phyloP scores from a whole-genome alignment of 345 rosid genomes.

The sweet orange (Citrus sinensis) region DNA sequence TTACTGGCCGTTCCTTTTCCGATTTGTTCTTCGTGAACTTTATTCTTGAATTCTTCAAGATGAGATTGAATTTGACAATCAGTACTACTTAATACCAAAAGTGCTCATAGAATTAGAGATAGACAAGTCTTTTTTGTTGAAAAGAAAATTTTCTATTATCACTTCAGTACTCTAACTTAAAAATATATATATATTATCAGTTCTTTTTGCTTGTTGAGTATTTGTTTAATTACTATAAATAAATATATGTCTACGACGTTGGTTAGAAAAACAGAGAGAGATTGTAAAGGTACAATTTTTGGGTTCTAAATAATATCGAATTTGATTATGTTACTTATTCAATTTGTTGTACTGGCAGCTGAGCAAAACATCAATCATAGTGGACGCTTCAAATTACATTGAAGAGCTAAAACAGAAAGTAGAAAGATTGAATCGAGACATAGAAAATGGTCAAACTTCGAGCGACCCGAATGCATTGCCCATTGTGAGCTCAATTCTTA shows the following conservation, averaged over 20 bases:
- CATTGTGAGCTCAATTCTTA: constrained; percentile 23
- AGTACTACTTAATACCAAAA: no score
- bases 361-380: constrained; percentile 56
- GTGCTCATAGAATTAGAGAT: background rate
- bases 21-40: background rate
- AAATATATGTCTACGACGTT: background rate
- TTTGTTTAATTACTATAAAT: background rate
- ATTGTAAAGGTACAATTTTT: background rate
- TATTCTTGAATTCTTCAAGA: background rate
- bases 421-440: constrained; percentile 54
- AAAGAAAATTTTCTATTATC: background rate
- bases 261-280: background rate
- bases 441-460: constrained; percentile 38
- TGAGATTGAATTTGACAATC: background rate
- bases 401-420: constrained; percentile 72
- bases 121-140: background rate
- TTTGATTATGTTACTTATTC: constrained; percentile 9
- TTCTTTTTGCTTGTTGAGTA: background rate
- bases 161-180: background rate
- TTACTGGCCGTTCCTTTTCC: no score
- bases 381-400: constrained; percentile 85
- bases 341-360: constrained; percentile 44
- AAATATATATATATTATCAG: background rate
- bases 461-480: constrained; percentile 32
- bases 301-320: background rate